Conservation (phyloP, 1,284 basidiomycete species). For the Mycena citricolor region DNA sequence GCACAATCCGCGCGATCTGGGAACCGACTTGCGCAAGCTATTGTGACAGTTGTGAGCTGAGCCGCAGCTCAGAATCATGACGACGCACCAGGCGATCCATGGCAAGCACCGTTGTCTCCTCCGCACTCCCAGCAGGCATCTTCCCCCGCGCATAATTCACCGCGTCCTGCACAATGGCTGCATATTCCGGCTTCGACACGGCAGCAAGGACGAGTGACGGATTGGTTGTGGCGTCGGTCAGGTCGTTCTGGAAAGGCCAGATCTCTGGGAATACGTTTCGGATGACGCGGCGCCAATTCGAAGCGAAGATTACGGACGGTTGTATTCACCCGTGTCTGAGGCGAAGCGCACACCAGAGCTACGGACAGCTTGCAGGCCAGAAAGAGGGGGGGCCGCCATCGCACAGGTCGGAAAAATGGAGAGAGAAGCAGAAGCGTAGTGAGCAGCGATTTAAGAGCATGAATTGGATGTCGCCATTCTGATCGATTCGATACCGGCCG, state of each 20-base stretch:
- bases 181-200: conserved; percentile 32
- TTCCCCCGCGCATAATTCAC: conserved; percentile 26
- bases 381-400: conserved; percentile 13
- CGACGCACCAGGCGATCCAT: conserved; percentile 32
- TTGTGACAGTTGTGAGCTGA: no score
- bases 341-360: conserved; percentile 30
- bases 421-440: neutral
- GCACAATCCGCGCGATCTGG: conserved; percentile 32
- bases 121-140: conserved; percentile 15
- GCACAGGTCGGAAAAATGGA: neutral
- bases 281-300: neutral
- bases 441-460: neutral
- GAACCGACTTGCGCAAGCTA: conserved; percentile 35
- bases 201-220: conserved; percentile 34
- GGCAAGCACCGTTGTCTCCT: conserved; percentile 28
- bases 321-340: conserved; percentile 35
- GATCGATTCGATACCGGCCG: neutral
- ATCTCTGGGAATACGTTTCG: conserved; percentile 25
- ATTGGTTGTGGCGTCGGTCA: conserved; percentile 37
- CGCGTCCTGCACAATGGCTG: conserved; percentile 30
- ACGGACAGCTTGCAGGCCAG: conserved; percentile 18
- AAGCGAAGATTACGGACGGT: conserved; percentile 27
- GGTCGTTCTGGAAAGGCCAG: conserved; percentile 25
- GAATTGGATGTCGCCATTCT: conserved; percentile 12
- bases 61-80: neutral